Evolutionary conservation across 1,284 basidiomycete genomes (phyloP), one percentile per base, ranked within the genome.

Genomic region (Rhodotorula sp.): DNA sequence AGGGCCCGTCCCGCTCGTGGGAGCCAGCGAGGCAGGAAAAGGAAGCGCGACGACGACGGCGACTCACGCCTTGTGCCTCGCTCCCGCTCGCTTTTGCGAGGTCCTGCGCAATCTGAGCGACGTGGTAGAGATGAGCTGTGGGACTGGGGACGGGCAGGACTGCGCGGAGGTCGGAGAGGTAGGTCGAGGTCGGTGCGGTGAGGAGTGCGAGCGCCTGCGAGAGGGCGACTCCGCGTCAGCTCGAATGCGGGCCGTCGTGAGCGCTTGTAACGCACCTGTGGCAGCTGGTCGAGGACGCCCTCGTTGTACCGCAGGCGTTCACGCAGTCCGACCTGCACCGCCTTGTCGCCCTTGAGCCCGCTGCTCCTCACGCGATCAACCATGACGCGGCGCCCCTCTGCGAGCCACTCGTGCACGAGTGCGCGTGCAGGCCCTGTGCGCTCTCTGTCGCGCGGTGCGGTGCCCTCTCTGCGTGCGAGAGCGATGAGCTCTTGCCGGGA

Each of bases 171-270:
- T 64, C 42, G 14, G 54, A 49, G 41, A 76, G 73, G 10, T 66
- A 61, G n/a, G 72, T 64, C 12, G 64, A 34, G 4, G 64, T 61
- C 4, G 73, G 64, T 0, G 74, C 74, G 17, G 64, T 52, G 27
- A 76, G 64, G 14, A 74, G 56, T 4, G 70, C 74, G 25, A 76
- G 70, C 23, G 70, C 73, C 74, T 76, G 66, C 12, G 7, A 13
- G 12, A 14, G 55, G 23, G 58, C 56, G 9, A 9, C 3, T 50
- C 10, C 60, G 21, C 34, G 19, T n/a, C 4, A 42, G 44, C 23
- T 25, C 0, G 19, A 0, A 10, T 17, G 25, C 46, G 16, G n/a
- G 52, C 48, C 12, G 48, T 17, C 19, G n/a, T 19, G 19, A 48
- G 5, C 8, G 3, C 10, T 0, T 4, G 7, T 4, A 17, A 23